Base-by-base conservation (phyloP, 441 rosid genomes). In the Pelargonium fulgidum region DNA sequence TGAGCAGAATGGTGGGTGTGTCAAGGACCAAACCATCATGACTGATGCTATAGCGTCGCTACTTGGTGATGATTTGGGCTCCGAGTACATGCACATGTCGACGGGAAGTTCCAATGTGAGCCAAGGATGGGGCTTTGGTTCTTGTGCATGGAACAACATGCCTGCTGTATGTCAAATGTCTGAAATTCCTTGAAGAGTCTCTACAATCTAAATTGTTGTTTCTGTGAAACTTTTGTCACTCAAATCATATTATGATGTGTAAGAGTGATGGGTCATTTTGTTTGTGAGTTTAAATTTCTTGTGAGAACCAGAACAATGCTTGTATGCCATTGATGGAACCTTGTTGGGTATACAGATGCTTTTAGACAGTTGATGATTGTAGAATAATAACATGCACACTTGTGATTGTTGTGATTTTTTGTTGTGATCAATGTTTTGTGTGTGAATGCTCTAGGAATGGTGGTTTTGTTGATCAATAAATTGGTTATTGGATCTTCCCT, bases 71-170 rank as follows among this genome's bases (percentile, higher is more conserved):
- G 94, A 92, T 78, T 79, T 78, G 74, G 82, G 87, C 62, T 80
- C 79, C 56, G 88, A 85, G 70, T 87, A 85, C 76, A 77, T 75
- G 79, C 86, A 84, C 73, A 85, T 82, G 79, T 66, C 83, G 11
- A 72, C 68, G 9, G 96, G 81, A 58, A 72, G 83, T 70, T 81
- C 87, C 13, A 42, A 73, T 7, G 69, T 85, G 7, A 81, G 81
- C 84, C 90, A 83, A 81, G 91, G 77, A 61, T 85, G 85, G 84
- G 89, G 87, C 14, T 73, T 85, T 4, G 78, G 80, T 70, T 88
- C 91, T 62, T 89, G 89, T 75, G 67, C 90, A 13, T 94, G 97
- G 99, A 87, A 86, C 75, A 87, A 82, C 82, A 86, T 90, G 90
- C 97, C 97, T 62, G 80, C 91, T 14, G 89, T 89, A 66, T 88